phyloP scores from a whole-genome alignment of 1,139 yeast genomes.

The Pneumocystis murina region DNA sequence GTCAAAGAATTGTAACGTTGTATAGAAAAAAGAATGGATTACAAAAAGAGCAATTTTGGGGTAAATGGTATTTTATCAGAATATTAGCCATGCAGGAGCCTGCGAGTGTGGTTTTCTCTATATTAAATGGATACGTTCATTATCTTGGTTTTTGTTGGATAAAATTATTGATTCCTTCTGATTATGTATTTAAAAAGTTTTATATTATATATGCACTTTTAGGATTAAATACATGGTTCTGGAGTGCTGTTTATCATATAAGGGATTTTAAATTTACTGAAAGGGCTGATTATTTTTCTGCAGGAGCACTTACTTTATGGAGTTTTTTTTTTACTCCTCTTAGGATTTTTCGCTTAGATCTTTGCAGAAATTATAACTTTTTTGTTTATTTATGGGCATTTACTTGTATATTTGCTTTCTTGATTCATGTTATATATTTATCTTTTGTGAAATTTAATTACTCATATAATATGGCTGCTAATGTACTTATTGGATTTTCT shows the following conservation, averaged over 20 bases:
- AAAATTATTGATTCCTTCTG: slow-evolving; percentile 15
- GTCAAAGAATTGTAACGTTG: slow-evolving; percentile 60
- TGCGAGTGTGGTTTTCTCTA: slow-evolving; percentile 63
- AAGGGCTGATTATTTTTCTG: slow-evolving; percentile 77
- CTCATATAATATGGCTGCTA: slow-evolving; percentile 87
- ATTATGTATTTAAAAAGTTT: slow-evolving; percentile 27
- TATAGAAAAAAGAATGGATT: slow-evolving; percentile 34
- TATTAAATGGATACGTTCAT: slow-evolving; percentile 69
- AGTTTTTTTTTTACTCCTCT: slow-evolving; percentile 58
- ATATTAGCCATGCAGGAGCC: slow-evolving; percentile 68
- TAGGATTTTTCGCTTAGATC: slow-evolving; percentile 44
- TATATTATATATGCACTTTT: slow-evolving; percentile 37
- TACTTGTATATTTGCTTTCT: slow-evolving; percentile 37
- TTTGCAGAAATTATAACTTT: slow-evolving; percentile 22
- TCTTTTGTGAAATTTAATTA: slow-evolving; percentile 65
- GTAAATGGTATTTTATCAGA: slow-evolving; percentile 89
- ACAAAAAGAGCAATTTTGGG: slow-evolving; percentile 72
- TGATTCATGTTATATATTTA: slow-evolving; percentile 51
- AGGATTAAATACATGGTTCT: slow-evolving; percentile 79
- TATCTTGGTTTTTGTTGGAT: slow-evolving; percentile 35
- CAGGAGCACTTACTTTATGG: slow-evolving; percentile 70
- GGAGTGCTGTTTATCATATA: slow-evolving; percentile 74
- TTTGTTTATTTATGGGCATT: slow-evolving; percentile 27
- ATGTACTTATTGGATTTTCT: slow-evolving; percentile 57
- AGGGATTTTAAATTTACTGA: slow-evolving; percentile 72